Evolutionary conservation across 495 filamentous ascomycete genomes (phyloP).

Genomic region (Aspergillus olivimuriae): DNA sequence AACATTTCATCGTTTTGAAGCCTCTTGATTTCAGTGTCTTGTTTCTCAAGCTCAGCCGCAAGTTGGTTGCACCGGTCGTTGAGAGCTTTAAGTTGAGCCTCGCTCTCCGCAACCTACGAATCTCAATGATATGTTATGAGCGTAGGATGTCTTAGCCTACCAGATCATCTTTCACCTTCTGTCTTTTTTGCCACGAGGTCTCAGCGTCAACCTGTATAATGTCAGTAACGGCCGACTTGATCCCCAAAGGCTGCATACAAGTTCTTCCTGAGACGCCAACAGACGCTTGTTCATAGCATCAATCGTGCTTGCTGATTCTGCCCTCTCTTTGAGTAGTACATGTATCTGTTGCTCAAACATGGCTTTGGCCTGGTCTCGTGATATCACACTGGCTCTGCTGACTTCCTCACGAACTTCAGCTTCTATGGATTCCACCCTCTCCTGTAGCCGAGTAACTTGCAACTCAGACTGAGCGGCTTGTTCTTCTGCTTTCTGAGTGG

Average conservation of each 20-base stretch:
- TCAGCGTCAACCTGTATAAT: conserved; percentile 14
- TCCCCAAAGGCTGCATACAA: conserved; percentile 18
- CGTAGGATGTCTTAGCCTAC: too few relatives aligned
- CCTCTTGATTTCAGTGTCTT: too few relatives aligned
- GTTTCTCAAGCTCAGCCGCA: too few relatives aligned
- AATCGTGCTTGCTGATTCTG: conserved; percentile 11
- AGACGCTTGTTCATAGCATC: conserved; percentile 14
- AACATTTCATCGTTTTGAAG: too few relatives aligned
- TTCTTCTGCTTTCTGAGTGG: conserved; percentile 8
- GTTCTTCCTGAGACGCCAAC: conserved; percentile 10
- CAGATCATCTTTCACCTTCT: conserved; percentile 5
- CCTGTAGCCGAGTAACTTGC: conserved; percentile 16
- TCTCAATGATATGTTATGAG: too few relatives aligned
- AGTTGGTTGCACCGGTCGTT: too few relatives aligned
- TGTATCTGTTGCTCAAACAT: conserved; percentile 21
- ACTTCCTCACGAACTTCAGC: conserved; percentile 21
- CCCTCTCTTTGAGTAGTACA: conserved; percentile 16
- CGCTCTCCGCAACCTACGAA: too few relatives aligned
- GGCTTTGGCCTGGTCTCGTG: conserved; percentile 14
- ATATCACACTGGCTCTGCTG: conserved; percentile 11
- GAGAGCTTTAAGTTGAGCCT: too few relatives aligned
- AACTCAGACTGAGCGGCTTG: conserved; percentile 8
- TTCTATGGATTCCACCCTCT: conserved; percentile 15
- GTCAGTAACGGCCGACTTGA: too few relatives aligned
- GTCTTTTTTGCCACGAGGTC: conserved; percentile 6